Evolutionary conservation across 2,329 filamentous ascomycete species (phyloP).

Genomic region (Fusarium humuli): DNA sequence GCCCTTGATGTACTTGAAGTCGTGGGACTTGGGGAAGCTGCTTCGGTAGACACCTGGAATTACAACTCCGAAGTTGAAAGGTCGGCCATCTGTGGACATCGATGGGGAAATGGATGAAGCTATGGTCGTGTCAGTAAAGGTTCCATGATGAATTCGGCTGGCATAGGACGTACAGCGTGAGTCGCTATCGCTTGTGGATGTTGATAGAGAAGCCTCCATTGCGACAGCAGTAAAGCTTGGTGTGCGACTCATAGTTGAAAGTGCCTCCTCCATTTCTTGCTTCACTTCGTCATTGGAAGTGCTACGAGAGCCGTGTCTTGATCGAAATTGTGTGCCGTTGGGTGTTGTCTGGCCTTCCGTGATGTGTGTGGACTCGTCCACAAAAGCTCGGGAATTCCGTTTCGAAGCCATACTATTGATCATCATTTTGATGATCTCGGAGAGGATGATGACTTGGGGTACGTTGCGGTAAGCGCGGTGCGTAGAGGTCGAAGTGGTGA

Average conservation of each 20-base stretch:
- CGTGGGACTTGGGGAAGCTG: conserved; percentile 78
- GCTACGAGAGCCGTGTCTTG: conserved; percentile 48
- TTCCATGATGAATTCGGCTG: neutral
- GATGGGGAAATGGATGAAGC: conserved; percentile 38
- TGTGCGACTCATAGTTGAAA: conserved; percentile 30
- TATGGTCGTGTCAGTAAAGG: conserved; percentile 23
- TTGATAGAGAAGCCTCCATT: conserved; percentile 32
- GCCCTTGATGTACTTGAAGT: conserved; percentile 75
- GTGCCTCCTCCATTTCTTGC: conserved; percentile 46
- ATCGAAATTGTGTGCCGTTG: conserved; percentile 41
- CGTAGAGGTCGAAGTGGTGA: conserved; percentile 1
- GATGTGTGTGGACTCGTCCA: conserved; percentile 33
- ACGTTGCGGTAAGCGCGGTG: neutral
- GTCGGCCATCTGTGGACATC: conserved; percentile 53
- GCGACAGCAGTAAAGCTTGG: conserved; percentile 24
- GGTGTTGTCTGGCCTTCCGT: conserved; percentile 25
- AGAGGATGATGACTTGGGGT: neutral
- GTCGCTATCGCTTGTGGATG: conserved; percentile 28
- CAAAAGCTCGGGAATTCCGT: conserved; percentile 39
- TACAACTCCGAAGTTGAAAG: conserved; percentile 82
- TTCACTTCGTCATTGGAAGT: conserved; percentile 47
- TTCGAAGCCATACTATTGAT: conserved; percentile 40
- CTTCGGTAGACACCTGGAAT: conserved; percentile 82
- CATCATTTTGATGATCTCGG: neutral
- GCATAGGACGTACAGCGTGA: conserved; percentile 32